Evolutionary conservation across 768 basidiomycete genomes (phyloP).

Genomic region (Boletus pseudo-olivaceus): DNA sequence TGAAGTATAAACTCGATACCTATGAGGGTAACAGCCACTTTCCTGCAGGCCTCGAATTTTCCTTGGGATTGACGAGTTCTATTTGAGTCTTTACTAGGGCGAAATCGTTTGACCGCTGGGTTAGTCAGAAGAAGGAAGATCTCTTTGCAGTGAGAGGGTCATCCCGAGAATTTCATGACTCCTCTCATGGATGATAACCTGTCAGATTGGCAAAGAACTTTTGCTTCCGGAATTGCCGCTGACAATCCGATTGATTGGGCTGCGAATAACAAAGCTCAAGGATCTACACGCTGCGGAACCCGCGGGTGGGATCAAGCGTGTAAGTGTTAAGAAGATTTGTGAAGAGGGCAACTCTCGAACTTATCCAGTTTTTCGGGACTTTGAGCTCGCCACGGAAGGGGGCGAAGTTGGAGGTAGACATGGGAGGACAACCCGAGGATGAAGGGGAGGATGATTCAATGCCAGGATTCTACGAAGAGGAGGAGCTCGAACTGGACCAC

Average conservation of each 20-base stretch:
- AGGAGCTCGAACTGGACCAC: conserved; percentile 28
- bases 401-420: conserved; percentile 29
- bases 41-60: neutral
- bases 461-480: conserved; percentile 53
- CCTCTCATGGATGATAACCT: conserved; percentile 6
- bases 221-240: conserved; percentile 78
- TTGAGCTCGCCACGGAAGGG: conserved; percentile 39
- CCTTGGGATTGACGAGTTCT: conserved; percentile 5
- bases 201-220: conserved; percentile 75
- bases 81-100: conserved; percentile 73
- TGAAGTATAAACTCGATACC: conserved; percentile 91
- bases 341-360: neutral
- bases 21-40: conserved; percentile 58
- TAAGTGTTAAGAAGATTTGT: conserved; percentile 32
- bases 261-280: conserved; percentile 85
- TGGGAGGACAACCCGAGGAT: conserved; percentile 17
- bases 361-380: conserved; percentile 56
- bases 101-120: conserved; percentile 72
- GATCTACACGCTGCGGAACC: conserved; percentile 58
- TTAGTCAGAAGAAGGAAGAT: conserved; percentile 72
- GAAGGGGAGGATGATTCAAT: conserved; percentile 35
- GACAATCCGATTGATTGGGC: conserved; percentile 78
- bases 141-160: conserved; percentile 58
- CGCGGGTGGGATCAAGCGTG: conserved; percentile 67
- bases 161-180: neutral